These are phyloP conservation scores for Talaromyces sp. DNA, from an alignment of 2,329 filamentous ascomycete species.

Conservation along the genomic window DNA sequence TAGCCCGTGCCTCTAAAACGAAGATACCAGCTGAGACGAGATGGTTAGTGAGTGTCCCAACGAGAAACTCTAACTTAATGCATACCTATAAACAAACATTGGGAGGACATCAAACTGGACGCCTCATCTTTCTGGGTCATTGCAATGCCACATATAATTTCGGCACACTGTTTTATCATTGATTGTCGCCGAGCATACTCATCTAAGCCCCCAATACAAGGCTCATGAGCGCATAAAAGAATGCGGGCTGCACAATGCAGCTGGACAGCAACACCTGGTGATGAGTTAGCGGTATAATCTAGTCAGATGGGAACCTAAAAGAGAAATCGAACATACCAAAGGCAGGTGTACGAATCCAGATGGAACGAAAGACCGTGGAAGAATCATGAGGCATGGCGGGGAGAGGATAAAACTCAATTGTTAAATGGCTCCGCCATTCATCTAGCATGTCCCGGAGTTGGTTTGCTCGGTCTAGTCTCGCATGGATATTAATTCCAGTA, in stretches of 20 bases:
- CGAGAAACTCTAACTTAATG: not conserved
- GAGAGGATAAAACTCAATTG: slow-evolving; percentile 21
- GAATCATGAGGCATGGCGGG: slow-evolving; percentile 10
- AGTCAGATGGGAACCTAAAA: not conserved
- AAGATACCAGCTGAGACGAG: slow-evolving; percentile 13
- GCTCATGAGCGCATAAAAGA: slow-evolving; percentile 18
- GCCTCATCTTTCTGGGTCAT: slow-evolving; percentile 19
- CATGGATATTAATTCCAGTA: slow-evolving; percentile 11
- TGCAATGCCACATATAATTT: slow-evolving; percentile 23
- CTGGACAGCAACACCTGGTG: slow-evolving; percentile 18
- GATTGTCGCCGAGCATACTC: slow-evolving; percentile 17
- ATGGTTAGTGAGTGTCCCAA: not conserved
- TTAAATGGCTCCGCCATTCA: slow-evolving; percentile 21
- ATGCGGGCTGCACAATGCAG: slow-evolving; percentile 18
- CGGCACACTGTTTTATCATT: slow-evolving; percentile 14
- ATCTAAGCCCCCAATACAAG: slow-evolving; percentile 17
- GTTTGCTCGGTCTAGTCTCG: slow-evolving; percentile 14
- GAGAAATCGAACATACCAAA: slow-evolving; percentile 16
- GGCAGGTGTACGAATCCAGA: slow-evolving; percentile 21
- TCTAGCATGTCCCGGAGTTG: slow-evolving; percentile 17
- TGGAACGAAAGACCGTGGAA: slow-evolving; percentile 13
- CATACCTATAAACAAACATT: slow-evolving; percentile 21
- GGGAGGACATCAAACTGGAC: slow-evolving; percentile 21
- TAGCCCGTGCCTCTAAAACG: slow-evolving; percentile 9
- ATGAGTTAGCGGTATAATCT: not conserved